These are phyloP conservation scores for Amyloporia xantha DNA, from an alignment of 768 basidiomycete species.

Conservation along the genomic window DNA sequence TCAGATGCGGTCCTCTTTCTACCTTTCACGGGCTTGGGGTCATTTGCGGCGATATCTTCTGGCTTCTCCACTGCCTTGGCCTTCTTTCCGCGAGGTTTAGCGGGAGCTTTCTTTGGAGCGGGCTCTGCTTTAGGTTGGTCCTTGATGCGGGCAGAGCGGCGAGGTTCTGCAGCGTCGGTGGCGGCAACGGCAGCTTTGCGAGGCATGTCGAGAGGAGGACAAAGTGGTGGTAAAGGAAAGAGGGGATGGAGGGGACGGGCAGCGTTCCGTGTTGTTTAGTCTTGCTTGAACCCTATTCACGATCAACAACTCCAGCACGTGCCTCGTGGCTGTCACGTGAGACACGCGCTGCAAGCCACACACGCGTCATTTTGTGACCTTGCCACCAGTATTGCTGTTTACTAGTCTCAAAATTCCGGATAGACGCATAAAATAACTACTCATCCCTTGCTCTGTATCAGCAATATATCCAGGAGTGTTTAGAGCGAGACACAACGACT, in stretches of 20 bases:
- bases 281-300: conserved; percentile 20
- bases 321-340: conserved; percentile 17
- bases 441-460: too few relatives aligned
- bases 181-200: conserved; percentile 56
- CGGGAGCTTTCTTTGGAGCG: conserved; percentile 50
- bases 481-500: too few relatives aligned
- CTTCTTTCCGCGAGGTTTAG: conserved; percentile 54
- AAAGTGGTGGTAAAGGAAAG: conserved; percentile 14
- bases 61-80: conserved; percentile 23
- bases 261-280: conserved; percentile 16
- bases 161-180: conserved; percentile 44
- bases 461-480: too few relatives aligned
- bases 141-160: conserved; percentile 73
- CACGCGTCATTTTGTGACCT: too few relatives aligned
- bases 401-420: too few relatives aligned
- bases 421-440: too few relatives aligned
- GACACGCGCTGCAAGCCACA: conserved; percentile 10
- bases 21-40: conserved; percentile 38
- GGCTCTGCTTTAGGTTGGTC: conserved; percentile 52
- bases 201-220: conserved; percentile 41
- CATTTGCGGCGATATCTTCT: conserved; percentile 35
- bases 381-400: too few relatives aligned
- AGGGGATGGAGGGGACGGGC: conserved; percentile 11
- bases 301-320: conserved; percentile 26
- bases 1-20: conserved; percentile 45